Evolutionary conservation across 768 basidiomycete species (phyloP).

Genomic region (Piloderma croceum): DNA sequence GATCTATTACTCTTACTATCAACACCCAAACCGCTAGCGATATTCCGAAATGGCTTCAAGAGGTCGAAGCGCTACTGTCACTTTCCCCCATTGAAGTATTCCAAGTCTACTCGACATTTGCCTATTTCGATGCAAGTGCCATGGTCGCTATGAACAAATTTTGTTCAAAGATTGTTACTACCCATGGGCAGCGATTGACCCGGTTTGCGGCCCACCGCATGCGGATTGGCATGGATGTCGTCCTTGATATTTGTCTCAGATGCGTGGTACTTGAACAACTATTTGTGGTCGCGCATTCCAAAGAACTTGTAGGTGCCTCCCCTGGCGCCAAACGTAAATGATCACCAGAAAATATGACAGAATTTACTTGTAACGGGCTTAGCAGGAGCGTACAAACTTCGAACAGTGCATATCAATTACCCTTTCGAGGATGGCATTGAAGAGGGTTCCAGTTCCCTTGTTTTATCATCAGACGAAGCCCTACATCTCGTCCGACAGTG

Average conservation of each 20-base stretch:
- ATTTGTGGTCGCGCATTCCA: slow-evolving; percentile 51
- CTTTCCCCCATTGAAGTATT: slow-evolving; percentile 50
- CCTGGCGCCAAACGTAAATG: not conserved
- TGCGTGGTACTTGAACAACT: slow-evolving; percentile 56
- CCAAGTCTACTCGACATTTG: slow-evolving; percentile 54
- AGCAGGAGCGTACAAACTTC: slow-evolving; percentile 39
- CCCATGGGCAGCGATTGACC: slow-evolving; percentile 47
- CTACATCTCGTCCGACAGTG: slow-evolving; percentile 45
- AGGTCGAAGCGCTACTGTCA: slow-evolving; percentile 39
- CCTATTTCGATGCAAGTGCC: slow-evolving; percentile 33
- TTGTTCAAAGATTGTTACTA: slow-evolving; percentile 42
- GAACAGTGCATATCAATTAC: slow-evolving; percentile 58
- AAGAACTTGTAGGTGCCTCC: slow-evolving; percentile 37
- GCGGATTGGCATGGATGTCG: slow-evolving; percentile 42
- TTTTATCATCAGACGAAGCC: slow-evolving; percentile 32
- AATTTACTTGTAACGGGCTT: slow-evolving; percentile 37
- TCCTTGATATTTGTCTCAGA: slow-evolving; percentile 48
- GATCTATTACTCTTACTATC: slow-evolving; percentile 54
- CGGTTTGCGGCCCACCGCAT: slow-evolving; percentile 63
- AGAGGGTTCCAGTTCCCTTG: slow-evolving; percentile 20
- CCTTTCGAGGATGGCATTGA: slow-evolving; percentile 22
- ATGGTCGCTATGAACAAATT: slow-evolving; percentile 44
- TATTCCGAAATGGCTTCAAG: slow-evolving; percentile 40
- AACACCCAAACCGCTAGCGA: slow-evolving; percentile 30
- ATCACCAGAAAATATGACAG: slow-evolving; percentile 24